These are phyloP conservation scores for Tetrapisispora arboricola DNA, from an alignment of 805 yeast species.

Conservation along the genomic window DNA sequence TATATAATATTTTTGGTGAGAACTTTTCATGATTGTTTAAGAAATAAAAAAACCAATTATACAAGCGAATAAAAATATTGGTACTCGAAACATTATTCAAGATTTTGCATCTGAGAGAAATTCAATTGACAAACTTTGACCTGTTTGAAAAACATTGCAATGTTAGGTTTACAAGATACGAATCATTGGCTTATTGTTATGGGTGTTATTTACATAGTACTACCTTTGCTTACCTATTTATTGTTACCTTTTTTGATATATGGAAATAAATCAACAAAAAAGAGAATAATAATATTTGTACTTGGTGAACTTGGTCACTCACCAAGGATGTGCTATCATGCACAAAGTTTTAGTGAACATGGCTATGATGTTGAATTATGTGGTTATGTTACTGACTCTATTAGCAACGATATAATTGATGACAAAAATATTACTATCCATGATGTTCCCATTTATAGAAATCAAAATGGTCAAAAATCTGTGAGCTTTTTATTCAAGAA, in stretches of 20 bases:
- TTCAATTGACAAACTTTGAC: no score
- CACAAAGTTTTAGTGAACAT: conserved; percentile 53
- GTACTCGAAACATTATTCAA: no score
- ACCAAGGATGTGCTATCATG: conserved; percentile 91
- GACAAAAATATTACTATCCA: conserved; percentile 44
- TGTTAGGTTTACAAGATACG: conserved; percentile 1
- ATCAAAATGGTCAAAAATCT: neutral
- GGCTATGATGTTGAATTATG: conserved; percentile 75
- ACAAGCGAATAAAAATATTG: no score
- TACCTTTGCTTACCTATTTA: conserved; percentile 29
- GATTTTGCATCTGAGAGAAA: no score
- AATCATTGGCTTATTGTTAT: conserved; percentile 22
- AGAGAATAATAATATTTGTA: conserved; percentile 66
- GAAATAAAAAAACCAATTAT: no score
- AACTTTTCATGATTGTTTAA: no score
- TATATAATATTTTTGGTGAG: no score
- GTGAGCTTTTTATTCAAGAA: conserved; percentile 33
- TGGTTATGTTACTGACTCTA: conserved; percentile 60
- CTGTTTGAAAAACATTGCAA: neutral
- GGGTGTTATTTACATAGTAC: conserved; percentile 35
- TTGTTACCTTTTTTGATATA: conserved; percentile 28
- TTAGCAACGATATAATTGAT: conserved; percentile 42
- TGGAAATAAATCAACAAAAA: conserved; percentile 31
- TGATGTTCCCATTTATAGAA: conserved; percentile 19
- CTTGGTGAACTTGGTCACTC: conserved; percentile 92